These are phyloP conservation scores for Multifurca ochricompacta DNA, from an alignment of 768 basidiomycete genomes.

Conservation along the genomic window DNA sequence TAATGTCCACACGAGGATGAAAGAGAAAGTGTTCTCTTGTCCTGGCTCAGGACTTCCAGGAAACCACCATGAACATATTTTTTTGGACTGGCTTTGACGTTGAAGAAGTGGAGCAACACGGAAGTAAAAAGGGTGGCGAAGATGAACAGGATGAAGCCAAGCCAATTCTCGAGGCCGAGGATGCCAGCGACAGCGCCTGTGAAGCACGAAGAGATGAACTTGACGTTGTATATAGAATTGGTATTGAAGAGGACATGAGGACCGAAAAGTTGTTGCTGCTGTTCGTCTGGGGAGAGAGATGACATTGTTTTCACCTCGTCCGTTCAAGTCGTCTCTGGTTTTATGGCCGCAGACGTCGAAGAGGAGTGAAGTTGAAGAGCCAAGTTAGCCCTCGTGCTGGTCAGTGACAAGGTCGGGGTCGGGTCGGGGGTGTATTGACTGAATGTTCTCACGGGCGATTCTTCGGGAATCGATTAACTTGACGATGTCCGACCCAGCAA, in stretches of 20 bases:
- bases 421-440: background rate
- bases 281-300: constrained; percentile 29
- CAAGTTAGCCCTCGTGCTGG: no score
- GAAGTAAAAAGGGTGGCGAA: constrained; percentile 61
- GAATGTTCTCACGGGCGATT: background rate
- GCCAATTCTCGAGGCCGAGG: constrained; percentile 79
- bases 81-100: constrained; percentile 57
- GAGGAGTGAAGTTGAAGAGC: no score
- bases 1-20: constrained; percentile 88
- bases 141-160: constrained; percentile 75
- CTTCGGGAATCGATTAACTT: no score
- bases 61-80: constrained; percentile 59
- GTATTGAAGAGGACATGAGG: constrained; percentile 63
- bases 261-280: constrained; percentile 54
- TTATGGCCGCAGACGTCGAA: no score
- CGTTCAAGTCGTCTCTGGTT: no score
- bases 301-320: constrained; percentile 16
- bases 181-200: constrained; percentile 85
- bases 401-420: no score
- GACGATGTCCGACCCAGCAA: background rate
- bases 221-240: constrained; percentile 49
- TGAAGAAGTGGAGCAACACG: constrained; percentile 54
- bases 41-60: constrained; percentile 69
- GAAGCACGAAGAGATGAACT: constrained; percentile 78
- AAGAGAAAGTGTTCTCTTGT: constrained; percentile 86